Base-by-base conservation (phyloP, 306 rosid species). In the Hippophae tibetana region DNA sequence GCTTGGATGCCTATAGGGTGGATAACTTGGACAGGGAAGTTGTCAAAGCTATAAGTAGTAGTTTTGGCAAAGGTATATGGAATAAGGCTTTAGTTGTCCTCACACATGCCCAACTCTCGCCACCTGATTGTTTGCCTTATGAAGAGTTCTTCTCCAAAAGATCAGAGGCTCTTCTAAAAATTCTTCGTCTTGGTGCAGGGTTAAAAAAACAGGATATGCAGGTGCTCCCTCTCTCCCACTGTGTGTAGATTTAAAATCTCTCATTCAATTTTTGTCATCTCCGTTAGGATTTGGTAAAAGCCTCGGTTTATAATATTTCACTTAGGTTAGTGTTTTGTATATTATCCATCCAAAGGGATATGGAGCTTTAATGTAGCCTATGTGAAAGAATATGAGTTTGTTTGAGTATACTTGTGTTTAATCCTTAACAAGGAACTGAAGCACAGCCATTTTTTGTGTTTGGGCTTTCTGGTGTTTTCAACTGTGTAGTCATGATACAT, bases 41-140 rank as follows among this genome's bases (percentile, higher is more conserved):
- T 8, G 84, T 85, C 60, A 85, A 73, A 58, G 96, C 96, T 57
- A 85, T 92, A 57, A 78, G 96, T 0, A 79, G 80, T 43, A 88
- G 82, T 76, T 85, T 92, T 72, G 95, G 96, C 14, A 88, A 92
- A 72, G 90, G 56, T 63, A 83, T 88, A 70, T 92, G 96, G 99
- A 85, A 73, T 66, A 83, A 80, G 79, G 96, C 99, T 61, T 64
- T 86, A 69, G 73, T 92, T 57, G 89, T 85, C 54, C 90, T 92
- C 42, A 88, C 96, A 56, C 96, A 92, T 62, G 96, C 89, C 53
- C 96, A 88, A 78, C 82, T 88, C 66, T 83, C 96, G 44, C 96
- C 99, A 53, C 96, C 93, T 4, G 99, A 92, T 82, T 95, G 83
- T 56, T 65, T 88, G 68, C 81, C 93, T 46, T 92, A 92, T 55